Base-by-base conservation (phyloP, 805 yeast species). In the Lachancea fermentati region DNA sequence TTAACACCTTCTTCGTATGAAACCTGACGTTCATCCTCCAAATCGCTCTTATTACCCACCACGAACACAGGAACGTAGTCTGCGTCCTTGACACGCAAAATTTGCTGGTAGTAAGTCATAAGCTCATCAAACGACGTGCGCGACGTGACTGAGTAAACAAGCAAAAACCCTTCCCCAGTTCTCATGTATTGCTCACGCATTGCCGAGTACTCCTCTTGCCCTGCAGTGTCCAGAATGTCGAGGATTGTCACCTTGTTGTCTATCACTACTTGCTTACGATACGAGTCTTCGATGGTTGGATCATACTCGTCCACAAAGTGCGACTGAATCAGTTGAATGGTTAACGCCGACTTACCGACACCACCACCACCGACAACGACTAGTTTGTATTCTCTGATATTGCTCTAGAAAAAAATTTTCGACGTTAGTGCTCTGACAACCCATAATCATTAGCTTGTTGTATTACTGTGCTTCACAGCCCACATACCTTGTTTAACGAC, bases 321-420 rank as follows among this genome's bases (percentile, higher is more conserved):
- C 26, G 88, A 78, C 63, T 91, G 97, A 41, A 93, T 88, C 57
- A 93, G 74, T 64, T 93, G 95, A 49, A 93, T 93, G 19, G 98
- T 93, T 48, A 93, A 69, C 4, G 98, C 97, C 17, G 95, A 83
- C 64, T 93, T 93, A 67, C 98, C 98, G 41, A 93, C 98, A 66
- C 96, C 97, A 59, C 97, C 97, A 30, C 97, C 97, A 42, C 97
- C 98, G 42, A 91, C 96, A 33, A 91, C 97, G 4, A 93, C 98
- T 44, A 93, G 67, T 60, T 94, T 88, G 62, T 81, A 91, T 64
- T 89, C 96, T 63, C 83, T 75, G 42, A 76, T 71, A 34, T 40
- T 44, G 25, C 38, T 40, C 44, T 44, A 29, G 15, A 17, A 22
- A 22, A 22, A n/a, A n/a, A n/a, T 3, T 18, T 14, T 16, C 14